Evolutionary conservation across 176 grass and related monocot species (phyloP).

Genomic region (Triticum dicoccoides): DNA sequence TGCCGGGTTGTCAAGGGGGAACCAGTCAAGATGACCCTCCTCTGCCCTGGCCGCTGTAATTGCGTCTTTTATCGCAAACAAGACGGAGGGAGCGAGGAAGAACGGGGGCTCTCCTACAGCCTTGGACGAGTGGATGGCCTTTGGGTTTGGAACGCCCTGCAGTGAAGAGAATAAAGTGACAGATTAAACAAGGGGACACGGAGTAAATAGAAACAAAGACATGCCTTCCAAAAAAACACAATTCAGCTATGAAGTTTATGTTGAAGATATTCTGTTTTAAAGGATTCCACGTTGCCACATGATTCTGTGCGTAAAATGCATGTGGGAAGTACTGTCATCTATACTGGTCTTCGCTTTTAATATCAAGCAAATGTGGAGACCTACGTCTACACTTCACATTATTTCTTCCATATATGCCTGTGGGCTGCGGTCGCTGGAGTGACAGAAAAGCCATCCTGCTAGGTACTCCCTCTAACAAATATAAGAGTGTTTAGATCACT

Average conservation of each 20-base stretch:
- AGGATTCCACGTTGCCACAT: not conserved
- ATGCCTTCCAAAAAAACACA: not conserved
- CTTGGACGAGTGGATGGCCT: constrained; percentile 86
- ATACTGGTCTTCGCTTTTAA: not conserved
- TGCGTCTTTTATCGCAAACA: constrained; percentile 94
- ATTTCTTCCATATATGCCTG: not conserved
- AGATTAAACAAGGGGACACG: not conserved
- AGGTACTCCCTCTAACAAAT: no score
- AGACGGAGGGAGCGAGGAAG: constrained; percentile 67
- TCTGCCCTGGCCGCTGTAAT: constrained; percentile 64
- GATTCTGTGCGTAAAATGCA: not conserved
- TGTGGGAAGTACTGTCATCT: no score
- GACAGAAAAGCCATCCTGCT: not conserved
- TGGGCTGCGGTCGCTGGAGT: not conserved
- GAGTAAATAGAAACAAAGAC: not conserved
- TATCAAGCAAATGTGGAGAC: not conserved
- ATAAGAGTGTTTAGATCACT: no score
- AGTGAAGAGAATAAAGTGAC: not conserved
- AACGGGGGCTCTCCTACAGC: constrained; percentile 95
- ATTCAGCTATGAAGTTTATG: not conserved
- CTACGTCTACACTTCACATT: not conserved
- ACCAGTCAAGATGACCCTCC: constrained; percentile 65
- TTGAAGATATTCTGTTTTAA: not conserved
- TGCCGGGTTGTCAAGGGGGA: constrained; percentile 78
- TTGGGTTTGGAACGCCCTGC: constrained; percentile 74